Evolutionary conservation across 1,284 basidiomycete genomes (phyloP).

Genomic region (Microbotryomycetes sp.): DNA sequence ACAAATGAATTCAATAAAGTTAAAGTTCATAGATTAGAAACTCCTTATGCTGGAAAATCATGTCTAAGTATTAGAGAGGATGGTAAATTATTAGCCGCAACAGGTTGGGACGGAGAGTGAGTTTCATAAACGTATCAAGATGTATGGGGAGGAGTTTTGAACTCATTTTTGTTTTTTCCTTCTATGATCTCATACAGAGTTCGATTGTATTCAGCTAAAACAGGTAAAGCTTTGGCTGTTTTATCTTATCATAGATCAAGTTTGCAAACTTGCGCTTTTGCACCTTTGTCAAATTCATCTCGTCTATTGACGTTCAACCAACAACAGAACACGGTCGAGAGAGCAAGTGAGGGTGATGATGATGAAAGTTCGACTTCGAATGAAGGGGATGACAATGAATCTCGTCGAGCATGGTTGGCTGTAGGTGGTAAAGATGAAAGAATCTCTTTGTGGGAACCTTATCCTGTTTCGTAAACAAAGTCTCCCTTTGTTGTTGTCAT

Average conservation of each 20-base stretch:
- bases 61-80: constrained; percentile 21
- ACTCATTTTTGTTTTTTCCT: neutral
- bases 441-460: constrained; percentile 36
- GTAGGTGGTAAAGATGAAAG: constrained; percentile 33
- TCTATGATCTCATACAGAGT: constrained; percentile 9
- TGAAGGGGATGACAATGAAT: neutral
- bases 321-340: neutral
- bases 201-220: constrained; percentile 28
- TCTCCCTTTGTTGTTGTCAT: no score
- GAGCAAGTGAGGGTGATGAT: constrained; percentile 1
- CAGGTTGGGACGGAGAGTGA: constrained; percentile 37
- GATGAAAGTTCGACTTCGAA: constrained; percentile 3
- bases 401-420: constrained; percentile 30
- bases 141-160: no score
- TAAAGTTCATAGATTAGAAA: constrained; percentile 13
- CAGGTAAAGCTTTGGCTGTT: constrained; percentile 34
- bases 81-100: constrained; percentile 30
- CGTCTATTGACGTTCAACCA: neutral
- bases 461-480: constrained; percentile 17
- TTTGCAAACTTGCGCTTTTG: constrained; percentile 34
- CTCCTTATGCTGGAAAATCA: constrained; percentile 22
- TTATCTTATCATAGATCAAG: constrained; percentile 34
- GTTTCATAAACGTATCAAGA: constrained; percentile 3
- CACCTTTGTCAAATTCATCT: neutral
- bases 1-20: neutral